Conservation (phyloP, 108 stramenopile species). For the Nannochloropsis salina region DNA sequence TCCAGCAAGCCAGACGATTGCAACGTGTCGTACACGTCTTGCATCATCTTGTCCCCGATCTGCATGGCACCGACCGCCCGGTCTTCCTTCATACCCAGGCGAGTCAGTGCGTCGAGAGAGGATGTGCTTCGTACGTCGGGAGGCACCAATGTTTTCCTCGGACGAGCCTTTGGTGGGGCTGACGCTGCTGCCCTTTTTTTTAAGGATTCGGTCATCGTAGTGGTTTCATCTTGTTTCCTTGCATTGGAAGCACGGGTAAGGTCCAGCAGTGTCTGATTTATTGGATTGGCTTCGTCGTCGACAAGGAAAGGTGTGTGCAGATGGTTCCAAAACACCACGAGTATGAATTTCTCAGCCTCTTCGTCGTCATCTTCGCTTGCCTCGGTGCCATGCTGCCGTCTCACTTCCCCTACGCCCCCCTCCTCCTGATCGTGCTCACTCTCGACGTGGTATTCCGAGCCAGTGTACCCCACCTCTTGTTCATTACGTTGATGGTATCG, state of each 20-base stretch:
- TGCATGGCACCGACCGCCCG: not conserved
- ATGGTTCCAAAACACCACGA: constrained; percentile 4
- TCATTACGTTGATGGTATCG: not conserved
- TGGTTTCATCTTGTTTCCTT: not conserved
- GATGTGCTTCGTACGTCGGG: not conserved
- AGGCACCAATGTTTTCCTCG: not conserved
- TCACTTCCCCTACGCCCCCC: not conserved
- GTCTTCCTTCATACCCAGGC: not conserved
- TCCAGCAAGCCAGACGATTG: not conserved
- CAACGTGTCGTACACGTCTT: not conserved
- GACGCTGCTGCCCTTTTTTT: not conserved
- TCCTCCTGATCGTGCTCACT: no score
- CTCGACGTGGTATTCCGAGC: no score
- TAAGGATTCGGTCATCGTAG: not conserved
- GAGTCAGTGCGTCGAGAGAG: no score
- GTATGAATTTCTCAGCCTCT: not conserved
- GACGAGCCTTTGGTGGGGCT: not conserved
- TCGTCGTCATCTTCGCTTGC: not conserved
- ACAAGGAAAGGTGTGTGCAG: not conserved
- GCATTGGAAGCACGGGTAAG: not conserved
- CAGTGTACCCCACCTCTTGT: no score
- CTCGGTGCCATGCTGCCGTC: not conserved
- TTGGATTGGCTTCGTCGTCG: not conserved
- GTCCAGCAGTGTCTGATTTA: not conserved
- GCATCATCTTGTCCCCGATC: not conserved